Base-by-base conservation (phyloP, 805 yeast species). In the Teunomyces cretensis region DNA sequence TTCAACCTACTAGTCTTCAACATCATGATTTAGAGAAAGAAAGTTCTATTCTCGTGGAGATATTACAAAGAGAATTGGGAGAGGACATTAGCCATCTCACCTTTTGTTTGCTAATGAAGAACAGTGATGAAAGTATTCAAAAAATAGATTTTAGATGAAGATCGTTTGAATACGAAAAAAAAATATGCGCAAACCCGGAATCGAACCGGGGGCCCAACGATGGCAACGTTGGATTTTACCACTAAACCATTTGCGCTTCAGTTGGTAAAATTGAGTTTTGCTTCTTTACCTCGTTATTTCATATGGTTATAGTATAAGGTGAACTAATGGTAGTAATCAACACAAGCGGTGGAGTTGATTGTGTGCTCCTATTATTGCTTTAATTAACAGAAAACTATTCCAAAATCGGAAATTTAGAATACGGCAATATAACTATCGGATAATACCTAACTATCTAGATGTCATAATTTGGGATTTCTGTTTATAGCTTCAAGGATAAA, bases 191-290 rank as follows among this genome's bases (percentile, higher is more conserved):
- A 43, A 46, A 44, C 56, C 55, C 49, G 56, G 56, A 52, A 52
- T 52, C 56, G 56, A 52, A 52, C 56, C 56, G 45, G 55, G 56
- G 56, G 56, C 56, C 53, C 56, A 52, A 51, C 56, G 55, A 52
- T 52, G 56, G 56, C 56, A 52, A 52, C 55, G 56, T 51, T 52
- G 56, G 53, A 52, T 52, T 52, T 52, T 52, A 52, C 56, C 56
- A 52, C 56, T 52, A 52, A 52, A 52, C 56, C 56, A 53, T 43
- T 47, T 47, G 53, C 56, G 56, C 56, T 30, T 19, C 40, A 15
- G 11, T 9, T 9, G 1, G 2, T 9, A 3, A 15, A 9, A 15
- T 1, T 26, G 5, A 3, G 8, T 8, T 26, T 26, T 26, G 12
- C 22, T 19, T 19, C 22, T 19, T 19, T 19, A 19, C 22, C 22